Evolutionary conservation across 139 green algal genomes (phyloP), one percentile per base, ranked within the genome.

Genomic region (Nannochloris sp.): DNA sequence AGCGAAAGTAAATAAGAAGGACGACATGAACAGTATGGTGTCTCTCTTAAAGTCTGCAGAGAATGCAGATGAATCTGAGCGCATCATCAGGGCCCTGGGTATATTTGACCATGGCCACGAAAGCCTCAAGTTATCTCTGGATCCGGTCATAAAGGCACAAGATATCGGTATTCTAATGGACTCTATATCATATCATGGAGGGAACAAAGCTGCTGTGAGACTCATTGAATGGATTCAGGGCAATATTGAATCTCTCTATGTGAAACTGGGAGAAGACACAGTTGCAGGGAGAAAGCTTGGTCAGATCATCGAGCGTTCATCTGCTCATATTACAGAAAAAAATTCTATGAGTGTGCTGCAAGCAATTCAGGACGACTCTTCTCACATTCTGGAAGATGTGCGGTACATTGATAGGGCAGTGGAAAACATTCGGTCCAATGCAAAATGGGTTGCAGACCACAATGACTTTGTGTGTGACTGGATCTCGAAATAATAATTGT

Each of bases 361-460:
- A 2, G 12, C 36, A 72, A 10, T 71, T 65, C n/a, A 58, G 28
- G 2, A 10, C 60, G 5, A 59, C 61, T 58, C 23, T 4, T 40
- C 33, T 10, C 29, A 57, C 5, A 25, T 56, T 43, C 33, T 67
- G 20, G 29, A 29, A 12, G 66, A 73, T 48, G 43, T 29, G 5
- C 53, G 72, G 28, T 79, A 76, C 30, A 61, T 61, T 20, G 56
- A 70, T 16, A 61, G 70, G 2, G 66, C 72, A 25, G 73, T 74
- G 20, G 74, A 77, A 29, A 76, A 51, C 48, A 79, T 81, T 43
- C 44, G 46, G 5, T 51, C 65, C 5, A 80, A 80, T 48, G 51
- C 57, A 0, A 17, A 37, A 3, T 81, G 71, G 71, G 12, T 77
- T 51, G 53, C 45, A 6, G 29, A 29, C 50, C 65, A 75, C 26